These are phyloP conservation scores for Puccinia hordei DNA, from an alignment of 1,284 basidiomycete genomes.

Conservation along the genomic window DNA sequence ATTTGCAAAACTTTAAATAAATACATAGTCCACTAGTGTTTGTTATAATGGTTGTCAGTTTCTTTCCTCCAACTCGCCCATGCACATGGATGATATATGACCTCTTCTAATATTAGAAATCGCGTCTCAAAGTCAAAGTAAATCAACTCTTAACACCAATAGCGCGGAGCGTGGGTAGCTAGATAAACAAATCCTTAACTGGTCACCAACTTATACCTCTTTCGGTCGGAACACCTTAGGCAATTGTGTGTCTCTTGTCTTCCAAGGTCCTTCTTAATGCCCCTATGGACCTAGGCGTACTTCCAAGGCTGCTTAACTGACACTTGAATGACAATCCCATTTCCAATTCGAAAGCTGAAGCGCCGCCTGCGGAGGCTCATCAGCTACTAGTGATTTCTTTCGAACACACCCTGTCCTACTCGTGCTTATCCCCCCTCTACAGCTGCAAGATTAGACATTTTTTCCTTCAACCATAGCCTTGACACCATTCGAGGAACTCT, in stretches of 20 bases:
- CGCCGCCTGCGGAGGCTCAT: background rate
- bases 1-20: conserved; percentile 9
- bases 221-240: too few relatives aligned
- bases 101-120: too few relatives aligned
- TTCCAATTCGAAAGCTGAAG: conserved; percentile 10
- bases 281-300: background rate
- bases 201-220: too few relatives aligned
- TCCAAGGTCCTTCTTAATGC: too few relatives aligned
- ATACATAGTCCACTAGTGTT: background rate
- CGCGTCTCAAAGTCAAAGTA: too few relatives aligned
- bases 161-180: too few relatives aligned
- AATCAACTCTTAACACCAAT: too few relatives aligned
- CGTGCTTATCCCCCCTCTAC: background rate
- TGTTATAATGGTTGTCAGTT: background rate
- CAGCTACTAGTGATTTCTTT: background rate
- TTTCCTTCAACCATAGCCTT: background rate
- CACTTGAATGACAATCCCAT: background rate
- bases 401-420: background rate
- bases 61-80: background rate
- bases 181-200: too few relatives aligned
- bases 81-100: background rate
- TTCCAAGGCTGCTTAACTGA: background rate
- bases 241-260: too few relatives aligned
- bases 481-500: background rate
- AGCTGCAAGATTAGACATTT: background rate